Evolutionary conservation across 169 alveolate species (phyloP), one percentile per base, ranked within the genome.

Genomic region (Plasmodium fragile): DNA sequence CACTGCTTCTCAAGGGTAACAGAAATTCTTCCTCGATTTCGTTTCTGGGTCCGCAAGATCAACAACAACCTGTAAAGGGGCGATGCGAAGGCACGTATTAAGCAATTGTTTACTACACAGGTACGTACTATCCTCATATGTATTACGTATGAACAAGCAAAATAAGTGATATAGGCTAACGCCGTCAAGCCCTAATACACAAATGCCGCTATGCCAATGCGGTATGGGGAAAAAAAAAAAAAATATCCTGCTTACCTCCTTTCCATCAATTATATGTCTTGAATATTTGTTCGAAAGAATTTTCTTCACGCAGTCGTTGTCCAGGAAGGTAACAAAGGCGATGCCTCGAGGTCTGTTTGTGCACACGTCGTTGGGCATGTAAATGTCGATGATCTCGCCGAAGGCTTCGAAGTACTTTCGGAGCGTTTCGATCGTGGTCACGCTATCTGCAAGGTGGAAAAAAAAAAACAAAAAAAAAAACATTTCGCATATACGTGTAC

Each of bases 1-100:
- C 55, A n/a, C 18, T 45, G 18, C 55, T 13, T 13, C 18, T 52
- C 43, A 81, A 16, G 70, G 78, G 59, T 84, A 84, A 22, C 65
- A 52, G n/a, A 75, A 53, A 49, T 75, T 85, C 55, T 85, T 85
- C 79, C 52, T 73, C 52, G 73, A 28, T 77, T 85, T 85, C n/a
- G 84, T 85, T 75, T 85, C 93, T 25, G 81, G 93, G 70, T 85
- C 87, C 28, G 93, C 93, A 75, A 85, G 45, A 32, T 85, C 93
- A 7, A 85, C 82, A 43, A 85, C 93, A 3, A 85, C 93, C 93
- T 85, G 72, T 43, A 36, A 30, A 18, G 22, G 34, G 55, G 32
- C 22, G 5, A 39, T 10, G 30, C 30, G 36, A 59, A 6, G 8
- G 6, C 36, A 34, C 36, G 75, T 11, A 25, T 6, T 18, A 18